Base-by-base conservation (phyloP, 139 green algal species). In the Chlamydomonas incerta region DNA sequence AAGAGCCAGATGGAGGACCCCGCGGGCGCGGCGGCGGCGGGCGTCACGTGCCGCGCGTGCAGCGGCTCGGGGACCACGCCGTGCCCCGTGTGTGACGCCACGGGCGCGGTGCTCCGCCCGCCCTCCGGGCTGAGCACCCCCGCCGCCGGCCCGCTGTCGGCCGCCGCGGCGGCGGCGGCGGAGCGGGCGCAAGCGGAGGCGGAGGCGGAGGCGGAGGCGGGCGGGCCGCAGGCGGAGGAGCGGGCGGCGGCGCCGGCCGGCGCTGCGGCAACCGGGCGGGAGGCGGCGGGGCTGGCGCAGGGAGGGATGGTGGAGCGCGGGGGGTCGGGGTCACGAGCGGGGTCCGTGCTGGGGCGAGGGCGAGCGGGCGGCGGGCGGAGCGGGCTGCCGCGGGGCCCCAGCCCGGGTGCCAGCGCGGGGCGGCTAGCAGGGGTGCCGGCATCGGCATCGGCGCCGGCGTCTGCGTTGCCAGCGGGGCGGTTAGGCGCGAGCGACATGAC, bases 1-100 rank as follows among this genome's bases (percentile, higher is more conserved):
- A 93, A 80, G 77, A 72, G 79, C 31, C 80, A 95, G 60, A 82
- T 93, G 33, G 62, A 58, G 33, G 58, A 79, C 35, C 65, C 74
- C 0, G 9, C 17, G 33, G 80, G 52, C 55, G 68, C n/a, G 2
- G 11, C 47, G 66, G 31, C 80, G 5, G 63, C 20, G 4, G 80
- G 80, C 52, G 80, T 79, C 34, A 57, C 68, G 10, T 86, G 80
- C 68, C 33, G 80, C 4, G 52, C 68, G 0, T 86, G 80, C 80
- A 86, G 80, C 80, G 80, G 80, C 55, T 46, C 52, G 6, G 80
- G 80, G 0, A 6, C 65, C 29, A 68, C 33, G 29, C 47, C 66
- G 5, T 85, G 79, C 31, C 65, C 65, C 65, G 47, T 47, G 33
- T 85, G 79, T 26, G 79, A 85, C 33, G 79, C 31, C 18, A 75